These are phyloP conservation scores for Cyamopsis tetragonoloba DNA, from an alignment of 306 rosid genomes.

Conservation along the genomic window DNA sequence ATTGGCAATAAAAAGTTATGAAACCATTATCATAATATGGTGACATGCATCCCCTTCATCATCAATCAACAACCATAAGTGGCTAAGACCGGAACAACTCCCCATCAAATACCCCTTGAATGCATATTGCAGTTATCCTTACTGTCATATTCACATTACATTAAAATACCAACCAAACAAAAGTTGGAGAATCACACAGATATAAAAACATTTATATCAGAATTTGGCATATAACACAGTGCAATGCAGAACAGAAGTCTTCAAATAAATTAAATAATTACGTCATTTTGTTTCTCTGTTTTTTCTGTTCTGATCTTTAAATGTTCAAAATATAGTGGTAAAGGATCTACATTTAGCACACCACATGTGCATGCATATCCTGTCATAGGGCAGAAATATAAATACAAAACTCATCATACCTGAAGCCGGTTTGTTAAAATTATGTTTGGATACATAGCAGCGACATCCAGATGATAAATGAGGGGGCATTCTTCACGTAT, in stretches of 20 bases:
- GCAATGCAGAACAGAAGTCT: neutral
- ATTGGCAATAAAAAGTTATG: neutral
- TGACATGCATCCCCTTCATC: neutral
- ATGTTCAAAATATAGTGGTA: neutral
- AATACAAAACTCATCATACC: conserved; percentile 45
- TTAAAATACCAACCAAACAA: neutral
- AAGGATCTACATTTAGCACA: too few relatives aligned
- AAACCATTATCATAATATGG: neutral
- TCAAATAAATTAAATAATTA: neutral
- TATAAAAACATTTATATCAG: neutral
- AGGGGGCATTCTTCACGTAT: conserved; percentile 89
- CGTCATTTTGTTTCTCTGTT: neutral
- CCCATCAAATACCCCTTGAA: neutral
- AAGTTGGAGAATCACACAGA: neutral
- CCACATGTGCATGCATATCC: conserved; percentile 18
- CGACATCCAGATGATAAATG: conserved; percentile 96
- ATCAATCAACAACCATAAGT: neutral
- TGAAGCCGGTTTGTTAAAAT: conserved; percentile 97
- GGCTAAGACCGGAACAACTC: neutral
- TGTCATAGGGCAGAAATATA: conserved; percentile 23
- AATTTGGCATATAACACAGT: neutral
- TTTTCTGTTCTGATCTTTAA: neutral
- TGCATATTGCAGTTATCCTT: neutral
- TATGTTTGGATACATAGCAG: conserved; percentile 99
- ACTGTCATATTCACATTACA: neutral